These are phyloP conservation scores for Pichia heedii DNA, from an alignment of 805 yeast genomes.

Conservation along the genomic window DNA sequence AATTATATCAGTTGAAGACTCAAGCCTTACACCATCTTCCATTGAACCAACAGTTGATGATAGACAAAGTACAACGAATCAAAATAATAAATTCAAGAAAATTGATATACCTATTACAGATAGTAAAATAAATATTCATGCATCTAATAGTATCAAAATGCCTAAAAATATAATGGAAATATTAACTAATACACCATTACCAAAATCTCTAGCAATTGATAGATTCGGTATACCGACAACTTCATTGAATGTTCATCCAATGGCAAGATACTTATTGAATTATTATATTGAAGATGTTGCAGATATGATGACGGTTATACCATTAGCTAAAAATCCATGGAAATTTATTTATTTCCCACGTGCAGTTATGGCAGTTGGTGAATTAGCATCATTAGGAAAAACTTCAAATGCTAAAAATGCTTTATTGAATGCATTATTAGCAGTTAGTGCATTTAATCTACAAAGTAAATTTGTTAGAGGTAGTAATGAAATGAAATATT, in stretches of 20 bases:
- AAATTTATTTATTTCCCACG: conserved; percentile 77
- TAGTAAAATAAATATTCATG: conserved; percentile 24
- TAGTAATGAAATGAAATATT: conserved; percentile 59
- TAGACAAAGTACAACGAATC: conserved; percentile 7
- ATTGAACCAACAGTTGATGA: conserved; percentile 1
- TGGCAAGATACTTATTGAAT: conserved; percentile 61
- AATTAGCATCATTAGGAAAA: conserved; percentile 60
- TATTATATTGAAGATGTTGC: conserved; percentile 72
- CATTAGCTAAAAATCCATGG: conserved; percentile 77
- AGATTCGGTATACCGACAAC: conserved; percentile 44
- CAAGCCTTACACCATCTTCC: not conserved
- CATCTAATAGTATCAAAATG: conserved; percentile 33
- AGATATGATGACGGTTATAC: conserved; percentile 59
- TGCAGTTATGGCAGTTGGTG: conserved; percentile 77
- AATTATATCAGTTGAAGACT: conserved; percentile 1
- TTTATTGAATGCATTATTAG: conserved; percentile 65
- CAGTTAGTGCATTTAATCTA: conserved; percentile 73
- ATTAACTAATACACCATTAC: conserved; percentile 32
- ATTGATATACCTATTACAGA: conserved; percentile 19
- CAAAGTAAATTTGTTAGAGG: conserved; percentile 64
- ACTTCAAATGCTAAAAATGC: conserved; percentile 75
- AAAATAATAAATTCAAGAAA: conserved; percentile 11
- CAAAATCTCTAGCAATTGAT: conserved; percentile 35
- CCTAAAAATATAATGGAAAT: conserved; percentile 48
- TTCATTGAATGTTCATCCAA: conserved; percentile 56